These are phyloP conservation scores for Castanea sativa DNA, from an alignment of 306 rosid species.

Conservation along the genomic window DNA sequence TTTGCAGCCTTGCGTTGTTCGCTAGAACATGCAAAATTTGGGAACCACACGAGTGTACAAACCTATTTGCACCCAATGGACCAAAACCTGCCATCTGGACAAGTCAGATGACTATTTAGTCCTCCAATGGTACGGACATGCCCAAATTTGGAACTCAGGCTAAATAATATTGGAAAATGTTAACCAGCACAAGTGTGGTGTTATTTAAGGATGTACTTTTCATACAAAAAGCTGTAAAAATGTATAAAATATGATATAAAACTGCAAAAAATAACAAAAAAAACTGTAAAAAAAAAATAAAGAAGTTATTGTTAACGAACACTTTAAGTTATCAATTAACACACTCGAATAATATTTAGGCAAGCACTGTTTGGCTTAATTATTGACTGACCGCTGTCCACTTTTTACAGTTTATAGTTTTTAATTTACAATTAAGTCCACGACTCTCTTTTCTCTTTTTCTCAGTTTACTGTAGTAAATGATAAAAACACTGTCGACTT, in stretches of 20 bases:
- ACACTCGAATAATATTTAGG: background rate
- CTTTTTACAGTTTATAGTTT: background rate
- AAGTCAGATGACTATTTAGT: constrained; percentile 15
- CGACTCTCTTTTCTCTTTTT: too few species aligned
- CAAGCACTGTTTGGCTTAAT: background rate
- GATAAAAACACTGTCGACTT: too few species aligned
- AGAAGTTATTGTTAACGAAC: too few species aligned
- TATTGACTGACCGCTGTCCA: background rate
- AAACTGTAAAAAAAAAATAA: too few species aligned
- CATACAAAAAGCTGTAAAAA: too few species aligned
- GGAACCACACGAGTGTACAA: constrained; percentile 42
- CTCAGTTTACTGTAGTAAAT: too few species aligned
- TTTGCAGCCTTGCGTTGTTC: background rate
- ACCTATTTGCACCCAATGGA: constrained; percentile 9
- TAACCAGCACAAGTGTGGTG: too few species aligned
- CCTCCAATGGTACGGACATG: constrained; percentile 32
- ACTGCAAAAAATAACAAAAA: too few species aligned
- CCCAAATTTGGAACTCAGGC: background rate
- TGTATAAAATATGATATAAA: too few species aligned
- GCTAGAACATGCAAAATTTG: constrained; percentile 1
- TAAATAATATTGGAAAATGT: background rate
- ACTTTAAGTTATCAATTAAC: too few species aligned
- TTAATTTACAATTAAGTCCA: too few species aligned
- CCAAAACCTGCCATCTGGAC: constrained; percentile 26
- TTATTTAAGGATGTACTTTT: too few species aligned